Evolutionary conservation across 805 yeast species (phyloP), one percentile per base, ranked within the genome.

Genomic region (Crinitomyces ghanaensis): DNA sequence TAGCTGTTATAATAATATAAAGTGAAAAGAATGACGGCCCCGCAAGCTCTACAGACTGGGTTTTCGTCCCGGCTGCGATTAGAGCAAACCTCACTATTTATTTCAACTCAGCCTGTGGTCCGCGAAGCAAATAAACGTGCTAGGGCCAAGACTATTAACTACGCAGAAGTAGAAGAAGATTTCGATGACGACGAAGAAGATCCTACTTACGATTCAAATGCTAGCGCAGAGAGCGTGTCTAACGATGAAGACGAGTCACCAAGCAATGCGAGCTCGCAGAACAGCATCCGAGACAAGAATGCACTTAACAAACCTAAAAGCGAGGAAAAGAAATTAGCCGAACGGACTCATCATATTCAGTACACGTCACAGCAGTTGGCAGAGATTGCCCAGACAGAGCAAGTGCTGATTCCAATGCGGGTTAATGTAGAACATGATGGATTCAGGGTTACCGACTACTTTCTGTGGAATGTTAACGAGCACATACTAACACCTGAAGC

Each of bases 31-130:
- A 4, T 22, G 18, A 9, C 30, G 17, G 8, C 22, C n/a, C 45
- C 94, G 2, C 96, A 85, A 61, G 94, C 88, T 0, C 63, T 80
- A 36, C 65, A 83, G 14, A 77, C 93, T 1, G 78, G 86, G 19
- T 70, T 82, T 43, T 66, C 74, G 25, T 71, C 80, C 34, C 63
- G 96, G 42, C 65, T 84, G 26, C 71, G 81, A 41, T 75, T 77
- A 41, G 78, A 75, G 21, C 74, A 77, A 37, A 81, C 84, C 21
- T 74, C 93, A 2, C 58, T 86, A 20, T 71, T 77, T 44, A 66
- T 78, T 23, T 70, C 83, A 2, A 78, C 84, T 1, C 76, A 79
- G 16, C 81, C 83, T 2, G 72, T 85, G n/a, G 43, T 48, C 3
- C 68, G 96, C 43, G 68, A 77, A 19, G 76, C 84, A 21, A 84